Conservation (phyloP, 2,329 filamentous ascomycete species). For the Xylariaceae sp. region DNA sequence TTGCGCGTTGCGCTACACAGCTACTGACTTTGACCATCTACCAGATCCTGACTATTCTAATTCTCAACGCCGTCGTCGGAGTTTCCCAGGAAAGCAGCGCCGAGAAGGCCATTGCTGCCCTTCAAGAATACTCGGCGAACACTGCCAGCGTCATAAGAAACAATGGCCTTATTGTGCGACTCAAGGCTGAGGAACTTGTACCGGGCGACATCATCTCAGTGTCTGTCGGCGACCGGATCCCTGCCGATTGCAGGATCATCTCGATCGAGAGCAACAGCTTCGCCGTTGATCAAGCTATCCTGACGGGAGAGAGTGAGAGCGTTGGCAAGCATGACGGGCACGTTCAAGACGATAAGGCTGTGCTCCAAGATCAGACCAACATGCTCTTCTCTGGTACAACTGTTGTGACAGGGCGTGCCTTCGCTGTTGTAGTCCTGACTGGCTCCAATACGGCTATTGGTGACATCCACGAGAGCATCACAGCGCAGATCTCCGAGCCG, state of each 20-base stretch:
- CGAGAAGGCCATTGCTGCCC: slow-evolving; percentile 93
- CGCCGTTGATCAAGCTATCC: slow-evolving; percentile 88
- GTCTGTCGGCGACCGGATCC: slow-evolving; percentile 84
- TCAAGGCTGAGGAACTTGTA: slow-evolving; percentile 96
- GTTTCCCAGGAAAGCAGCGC: slow-evolving; percentile 98
- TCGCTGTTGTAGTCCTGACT: slow-evolving; percentile 82
- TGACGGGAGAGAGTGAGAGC: slow-evolving; percentile 96
- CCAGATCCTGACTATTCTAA: slow-evolving; percentile 90
- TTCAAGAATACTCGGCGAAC: slow-evolving; percentile 98
- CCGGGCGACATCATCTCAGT: slow-evolving; percentile 88
- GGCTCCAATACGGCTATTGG: slow-evolving; percentile 90
- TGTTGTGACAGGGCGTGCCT: slow-evolving; percentile 88
- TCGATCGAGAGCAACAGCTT: slow-evolving; percentile 96
- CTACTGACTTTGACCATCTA: slow-evolving; percentile 10
- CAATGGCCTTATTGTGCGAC: slow-evolving; percentile 63
- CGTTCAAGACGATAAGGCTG: slow-evolving; percentile 72
- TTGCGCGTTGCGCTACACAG: not conserved
- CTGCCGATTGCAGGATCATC: slow-evolving; percentile 86
- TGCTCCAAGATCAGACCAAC: slow-evolving; percentile 95
- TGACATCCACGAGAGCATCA: slow-evolving; percentile 98
- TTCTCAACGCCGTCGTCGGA: slow-evolving; percentile 93
- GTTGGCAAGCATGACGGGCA: slow-evolving; percentile 72
- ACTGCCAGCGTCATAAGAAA: slow-evolving; percentile 89
- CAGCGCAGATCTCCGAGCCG: slow-evolving; percentile 93
- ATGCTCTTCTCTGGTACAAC: slow-evolving; percentile 98